Evolutionary conservation across 257 asterid species (phyloP).

Genomic region (Anisodus acutangulus): DNA sequence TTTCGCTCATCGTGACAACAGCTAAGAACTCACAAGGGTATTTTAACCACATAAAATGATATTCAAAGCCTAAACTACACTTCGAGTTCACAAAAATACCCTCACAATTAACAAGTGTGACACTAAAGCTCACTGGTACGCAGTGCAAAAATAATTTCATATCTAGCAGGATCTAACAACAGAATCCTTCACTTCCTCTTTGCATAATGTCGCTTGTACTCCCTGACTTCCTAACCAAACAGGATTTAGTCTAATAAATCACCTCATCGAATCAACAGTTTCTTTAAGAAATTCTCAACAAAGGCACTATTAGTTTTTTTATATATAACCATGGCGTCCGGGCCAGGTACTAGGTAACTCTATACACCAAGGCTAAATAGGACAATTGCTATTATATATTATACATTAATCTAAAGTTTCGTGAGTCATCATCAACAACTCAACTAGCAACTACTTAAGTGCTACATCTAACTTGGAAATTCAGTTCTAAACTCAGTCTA

Average conservation of each 20-base stretch:
- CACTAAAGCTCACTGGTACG: not conserved
- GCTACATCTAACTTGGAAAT: not conserved
- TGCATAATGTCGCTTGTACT: not conserved
- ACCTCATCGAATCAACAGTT: not conserved
- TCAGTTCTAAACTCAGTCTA: not conserved
- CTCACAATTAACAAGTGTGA: not conserved
- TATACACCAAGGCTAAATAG: too few species aligned
- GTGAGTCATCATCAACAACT: not conserved
- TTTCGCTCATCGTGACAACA: not conserved
- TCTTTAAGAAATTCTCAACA: slow-evolving; percentile 6
- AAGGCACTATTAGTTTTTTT: not conserved
- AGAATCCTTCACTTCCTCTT: not conserved
- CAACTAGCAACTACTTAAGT: slow-evolving; percentile 16
- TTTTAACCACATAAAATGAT: not conserved
- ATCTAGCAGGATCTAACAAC: slow-evolving; percentile 3
- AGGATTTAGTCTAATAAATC: not conserved
- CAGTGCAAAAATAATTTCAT: not conserved
- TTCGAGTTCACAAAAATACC: not conserved
- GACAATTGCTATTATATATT: too few species aligned
- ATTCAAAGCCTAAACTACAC: not conserved
- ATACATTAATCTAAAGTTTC: not conserved
- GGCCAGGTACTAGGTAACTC: too few species aligned
- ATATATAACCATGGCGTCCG: too few species aligned
- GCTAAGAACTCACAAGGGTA: not conserved
- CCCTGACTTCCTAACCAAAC: slow-evolving; percentile 9